Conservation (phyloP, 345 rosid species). For the Stellera chamaejasme region DNA sequence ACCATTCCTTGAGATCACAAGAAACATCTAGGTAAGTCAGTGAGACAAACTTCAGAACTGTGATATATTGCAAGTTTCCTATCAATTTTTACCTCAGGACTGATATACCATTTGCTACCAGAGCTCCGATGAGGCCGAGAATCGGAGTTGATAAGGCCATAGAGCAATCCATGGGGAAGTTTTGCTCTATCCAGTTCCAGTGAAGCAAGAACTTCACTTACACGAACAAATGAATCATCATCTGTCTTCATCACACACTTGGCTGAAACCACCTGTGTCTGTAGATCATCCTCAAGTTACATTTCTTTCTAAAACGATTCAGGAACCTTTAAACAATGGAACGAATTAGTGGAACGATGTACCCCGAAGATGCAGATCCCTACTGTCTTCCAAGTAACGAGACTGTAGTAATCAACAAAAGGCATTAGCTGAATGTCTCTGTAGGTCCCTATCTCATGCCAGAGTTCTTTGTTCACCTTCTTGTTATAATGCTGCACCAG, state of each 20-base stretch:
- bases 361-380: slow-evolving; percentile 98
- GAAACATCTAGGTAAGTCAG: neutral
- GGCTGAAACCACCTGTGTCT: slow-evolving; percentile 75
- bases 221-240: slow-evolving; percentile 96
- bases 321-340: neutral
- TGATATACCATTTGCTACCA: slow-evolving; percentile 95
- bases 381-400: slow-evolving; percentile 92
- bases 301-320: no score
- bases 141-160: slow-evolving; percentile 81
- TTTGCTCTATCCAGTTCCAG: slow-evolving; percentile 47
- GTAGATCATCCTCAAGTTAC: slow-evolving; percentile 5
- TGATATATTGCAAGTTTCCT: neutral
- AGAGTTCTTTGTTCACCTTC: slow-evolving; percentile 81
- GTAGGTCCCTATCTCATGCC: slow-evolving; percentile 76
- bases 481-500: slow-evolving; percentile 83
- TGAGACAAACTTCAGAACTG: neutral
- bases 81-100: slow-evolving; percentile 50
- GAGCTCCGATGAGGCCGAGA: slow-evolving; percentile 75
- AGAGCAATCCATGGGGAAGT: slow-evolving; percentile 56
- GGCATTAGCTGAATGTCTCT: slow-evolving; percentile 95
- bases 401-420: slow-evolving; percentile 91
- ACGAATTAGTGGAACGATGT: slow-evolving; percentile 20
- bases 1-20: slow-evolving; percentile 57
- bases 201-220: slow-evolving; percentile 71
- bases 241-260: slow-evolving; percentile 94